A percentile compares a stretch with the other conserved stretches of the same genome.
These are phyloP conservation scores for Saturnispora diversa DNA, from an alignment of 805 yeast genomes.

Conservation along the genomic window DNA sequence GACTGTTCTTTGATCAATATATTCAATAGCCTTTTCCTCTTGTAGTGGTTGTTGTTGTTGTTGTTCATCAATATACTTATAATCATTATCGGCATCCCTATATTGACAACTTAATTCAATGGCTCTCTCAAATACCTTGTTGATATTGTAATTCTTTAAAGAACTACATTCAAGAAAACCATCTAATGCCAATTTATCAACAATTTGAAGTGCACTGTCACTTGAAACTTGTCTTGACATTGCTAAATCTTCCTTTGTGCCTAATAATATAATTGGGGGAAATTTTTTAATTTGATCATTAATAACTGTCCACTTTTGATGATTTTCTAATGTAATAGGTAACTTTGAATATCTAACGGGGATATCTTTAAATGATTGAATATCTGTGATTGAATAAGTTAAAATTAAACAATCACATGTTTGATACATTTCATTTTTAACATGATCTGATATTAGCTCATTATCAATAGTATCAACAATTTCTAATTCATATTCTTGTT, in stretches of 20 bases:
- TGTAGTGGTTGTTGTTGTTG: neutral
- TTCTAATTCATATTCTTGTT: conserved; percentile 34
- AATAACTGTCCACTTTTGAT: conserved; percentile 3
- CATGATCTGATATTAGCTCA: conserved; percentile 37
- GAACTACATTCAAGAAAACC: conserved; percentile 72
- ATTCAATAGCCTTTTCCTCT: too few species aligned
- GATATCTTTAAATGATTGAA: conserved; percentile 13
- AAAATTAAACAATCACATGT: conserved; percentile 43
- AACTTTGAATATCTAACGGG: conserved; percentile 22
- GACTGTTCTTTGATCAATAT: too few species aligned
- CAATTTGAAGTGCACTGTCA: conserved; percentile 26
- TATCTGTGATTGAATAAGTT: conserved; percentile 41
- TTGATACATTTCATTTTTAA: conserved; percentile 14
- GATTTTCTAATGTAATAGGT: conserved; percentile 26
- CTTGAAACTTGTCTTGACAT: conserved; percentile 64
- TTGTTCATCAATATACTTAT: neutral
- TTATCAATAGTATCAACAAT: conserved; percentile 86
- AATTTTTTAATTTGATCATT: conserved; percentile 8
- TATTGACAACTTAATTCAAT: conserved; percentile 14
- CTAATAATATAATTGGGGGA: conserved; percentile 44
- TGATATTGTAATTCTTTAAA: conserved; percentile 65
- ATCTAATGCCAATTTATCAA: conserved; percentile 23
- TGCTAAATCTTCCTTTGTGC: conserved; percentile 71
- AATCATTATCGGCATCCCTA: conserved; percentile 12
- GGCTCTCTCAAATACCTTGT: conserved; percentile 54